Percentiles rank a stretch among this genome's conserved stretches.
These are phyloP conservation scores for Colletotrichum theobromicola DNA, from an alignment of 2,329 filamentous ascomycete species.

Conservation along the genomic window DNA sequence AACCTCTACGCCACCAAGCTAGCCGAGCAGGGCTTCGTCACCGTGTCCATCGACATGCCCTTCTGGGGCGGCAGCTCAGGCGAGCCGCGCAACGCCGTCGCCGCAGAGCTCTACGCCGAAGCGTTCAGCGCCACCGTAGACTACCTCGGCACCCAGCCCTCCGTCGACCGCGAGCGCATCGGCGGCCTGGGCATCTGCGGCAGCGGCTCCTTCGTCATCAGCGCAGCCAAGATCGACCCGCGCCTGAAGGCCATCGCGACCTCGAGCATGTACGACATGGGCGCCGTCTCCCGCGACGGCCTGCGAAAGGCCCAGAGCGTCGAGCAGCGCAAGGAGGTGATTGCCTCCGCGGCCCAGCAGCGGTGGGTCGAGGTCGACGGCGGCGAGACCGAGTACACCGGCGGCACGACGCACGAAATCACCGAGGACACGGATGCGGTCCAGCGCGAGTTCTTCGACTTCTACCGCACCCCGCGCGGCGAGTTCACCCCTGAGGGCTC, in stretches of 20 bases:
- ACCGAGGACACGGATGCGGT: neutral
- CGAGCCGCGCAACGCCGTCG: constrained; percentile 28
- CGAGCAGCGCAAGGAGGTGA: constrained; percentile 1
- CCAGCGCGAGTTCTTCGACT: constrained; percentile 11
- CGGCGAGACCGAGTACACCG: neutral
- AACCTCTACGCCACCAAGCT: constrained; percentile 35
- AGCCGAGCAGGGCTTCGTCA: constrained; percentile 27
- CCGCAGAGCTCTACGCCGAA: constrained; percentile 30
- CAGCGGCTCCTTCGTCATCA: constrained; percentile 34
- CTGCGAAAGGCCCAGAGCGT: neutral
- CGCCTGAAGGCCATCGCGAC: constrained; percentile 28
- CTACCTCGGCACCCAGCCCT: constrained; percentile 28
- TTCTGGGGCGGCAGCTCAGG: constrained; percentile 32
- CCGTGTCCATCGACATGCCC: constrained; percentile 27
- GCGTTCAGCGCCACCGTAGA: constrained; percentile 35
- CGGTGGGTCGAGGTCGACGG: neutral
- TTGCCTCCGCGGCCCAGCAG: neutral
- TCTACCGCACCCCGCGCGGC: constrained; percentile 11
- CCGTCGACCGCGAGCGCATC: constrained; percentile 32
- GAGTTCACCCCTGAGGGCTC: neutral
- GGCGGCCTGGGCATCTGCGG: constrained; percentile 34
- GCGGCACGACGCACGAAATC: neutral
- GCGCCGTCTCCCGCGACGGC: neutral
- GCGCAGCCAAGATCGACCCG: constrained; percentile 37
- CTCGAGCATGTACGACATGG: constrained; percentile 19